These are phyloP conservation scores for Solanum piurae DNA, from an alignment of 257 asterid genomes.

Conservation along the genomic window DNA sequence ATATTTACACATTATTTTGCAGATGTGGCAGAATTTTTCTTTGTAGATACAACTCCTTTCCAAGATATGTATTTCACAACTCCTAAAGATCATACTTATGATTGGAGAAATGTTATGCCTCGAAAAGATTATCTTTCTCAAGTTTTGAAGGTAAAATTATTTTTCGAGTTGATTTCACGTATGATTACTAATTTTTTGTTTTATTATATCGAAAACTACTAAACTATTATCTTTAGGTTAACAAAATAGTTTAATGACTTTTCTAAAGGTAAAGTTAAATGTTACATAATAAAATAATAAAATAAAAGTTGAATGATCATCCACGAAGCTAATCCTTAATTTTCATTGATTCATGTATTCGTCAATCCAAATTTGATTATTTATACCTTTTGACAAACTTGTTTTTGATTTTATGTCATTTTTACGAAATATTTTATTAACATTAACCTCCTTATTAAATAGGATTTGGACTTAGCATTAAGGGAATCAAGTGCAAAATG, in stretches of 20 bases:
- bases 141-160: conserved; percentile 25
- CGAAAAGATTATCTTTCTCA: conserved; percentile 27
- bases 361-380: neutral
- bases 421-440: neutral
- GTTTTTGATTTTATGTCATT: neutral
- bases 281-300: no score
- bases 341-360: neutral
- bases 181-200: neutral
- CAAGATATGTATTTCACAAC: conserved; percentile 33
- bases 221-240: no score
- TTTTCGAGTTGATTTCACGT: neutral
- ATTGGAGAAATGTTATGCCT: conserved; percentile 50
- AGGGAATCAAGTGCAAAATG: conserved; percentile 42
- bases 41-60: conserved; percentile 71
- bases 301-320: no score
- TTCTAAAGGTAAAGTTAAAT: no score
- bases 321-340: fast-evolving
- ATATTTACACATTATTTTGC: neutral
- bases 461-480: conserved; percentile 45
- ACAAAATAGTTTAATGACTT: no score
- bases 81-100: conserved; percentile 37
- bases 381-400: neutral
- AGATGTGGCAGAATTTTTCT: conserved; percentile 53
- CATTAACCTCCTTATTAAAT: neutral
- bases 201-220: neutral